These are phyloP conservation scores for Thermoascus crustaceus DNA, from an alignment of 2,329 filamentous ascomycete genomes.

Conservation along the genomic window DNA sequence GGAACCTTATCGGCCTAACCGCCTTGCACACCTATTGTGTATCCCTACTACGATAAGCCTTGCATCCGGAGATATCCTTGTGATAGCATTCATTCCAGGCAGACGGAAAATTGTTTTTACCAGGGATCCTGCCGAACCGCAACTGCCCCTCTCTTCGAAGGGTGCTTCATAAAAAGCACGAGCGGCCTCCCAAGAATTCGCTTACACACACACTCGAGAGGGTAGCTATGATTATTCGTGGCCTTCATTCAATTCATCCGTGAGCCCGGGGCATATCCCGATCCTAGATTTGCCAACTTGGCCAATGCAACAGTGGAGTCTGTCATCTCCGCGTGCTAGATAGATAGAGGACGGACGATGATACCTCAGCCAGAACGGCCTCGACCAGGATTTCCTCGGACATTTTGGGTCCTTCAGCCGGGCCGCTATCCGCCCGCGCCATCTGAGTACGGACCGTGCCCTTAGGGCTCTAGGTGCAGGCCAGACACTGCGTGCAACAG, in stretches of 20 bases:
- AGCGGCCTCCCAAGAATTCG: too few species aligned
- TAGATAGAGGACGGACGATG: neutral
- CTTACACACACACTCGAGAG: too few species aligned
- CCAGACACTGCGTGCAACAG: neutral
- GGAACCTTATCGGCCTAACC: neutral
- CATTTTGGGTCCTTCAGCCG: constrained; percentile 1
- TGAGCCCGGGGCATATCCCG: too few species aligned
- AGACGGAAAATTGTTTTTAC: neutral
- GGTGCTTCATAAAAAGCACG: neutral
- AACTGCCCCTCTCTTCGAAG: neutral
- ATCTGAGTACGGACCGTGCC: constrained; percentile 1
- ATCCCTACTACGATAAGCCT: neutral
- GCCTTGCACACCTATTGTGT: neutral
- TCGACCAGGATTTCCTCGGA: too few species aligned
- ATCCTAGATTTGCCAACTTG: neutral
- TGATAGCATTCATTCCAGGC: neutral
- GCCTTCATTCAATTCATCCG: too few species aligned
- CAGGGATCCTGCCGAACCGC: neutral
- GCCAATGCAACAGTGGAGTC: neutral
- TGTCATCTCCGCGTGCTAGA: neutral
- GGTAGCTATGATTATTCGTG: too few species aligned
- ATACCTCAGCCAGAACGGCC: too few species aligned
- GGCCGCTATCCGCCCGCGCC: constrained; percentile 1
- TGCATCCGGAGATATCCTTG: neutral
- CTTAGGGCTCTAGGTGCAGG: constrained; percentile 1